Evolutionary conservation across 1,139 yeast genomes (phyloP), one percentile per base, ranked within the genome.

Genomic region (Starmera stellimalicola): DNA sequence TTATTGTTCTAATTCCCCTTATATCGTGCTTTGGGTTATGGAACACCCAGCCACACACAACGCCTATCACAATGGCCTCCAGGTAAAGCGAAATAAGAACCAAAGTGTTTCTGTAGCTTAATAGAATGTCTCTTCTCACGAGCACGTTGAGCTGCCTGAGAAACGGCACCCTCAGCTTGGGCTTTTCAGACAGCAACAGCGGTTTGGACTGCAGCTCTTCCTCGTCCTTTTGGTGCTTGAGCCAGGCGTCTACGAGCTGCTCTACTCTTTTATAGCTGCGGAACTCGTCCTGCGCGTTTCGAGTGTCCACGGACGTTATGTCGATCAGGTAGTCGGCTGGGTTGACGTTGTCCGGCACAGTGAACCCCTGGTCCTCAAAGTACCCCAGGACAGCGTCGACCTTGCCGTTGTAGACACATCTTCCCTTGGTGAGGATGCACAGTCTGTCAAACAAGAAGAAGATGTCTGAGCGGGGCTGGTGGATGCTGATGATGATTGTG

Each of bases 401-500:
- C 17, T 59, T 51, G 3, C 87, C 91, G 36, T 67, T 70, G 50
- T 70, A 81, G 1, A 79, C 77, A 15, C 74, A 54, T 26, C 74
- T 60, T 2, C 91, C 84, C 34, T 72, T 62, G 0, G 94, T 73
- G 26, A 85, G 57, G n/a, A 85, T 65, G 36, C 88, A 70, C 4
- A 84, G 62, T 32, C 71, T 65, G 52, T 85, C 94, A 46, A 85
- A 79, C 29, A 82, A 54, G 27, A 55, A 51, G 45, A 69, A 67
- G 30, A 84, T 81, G 51, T 84, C 95, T 0, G 87, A 73, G 34
- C 95, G 58, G 1, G 95, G 95, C 51, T 85, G 95, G 51, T 85
- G 95, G 30, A 85, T 80, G 28, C 87, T 77, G 55, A 83, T 60
- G 3, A 85, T 64, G 22, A 85, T 67, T 0, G 94, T 81, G 33